Evolutionary conservation across 768 basidiomycete genomes (phyloP).

Genomic region (Tricholomella constricta): DNA sequence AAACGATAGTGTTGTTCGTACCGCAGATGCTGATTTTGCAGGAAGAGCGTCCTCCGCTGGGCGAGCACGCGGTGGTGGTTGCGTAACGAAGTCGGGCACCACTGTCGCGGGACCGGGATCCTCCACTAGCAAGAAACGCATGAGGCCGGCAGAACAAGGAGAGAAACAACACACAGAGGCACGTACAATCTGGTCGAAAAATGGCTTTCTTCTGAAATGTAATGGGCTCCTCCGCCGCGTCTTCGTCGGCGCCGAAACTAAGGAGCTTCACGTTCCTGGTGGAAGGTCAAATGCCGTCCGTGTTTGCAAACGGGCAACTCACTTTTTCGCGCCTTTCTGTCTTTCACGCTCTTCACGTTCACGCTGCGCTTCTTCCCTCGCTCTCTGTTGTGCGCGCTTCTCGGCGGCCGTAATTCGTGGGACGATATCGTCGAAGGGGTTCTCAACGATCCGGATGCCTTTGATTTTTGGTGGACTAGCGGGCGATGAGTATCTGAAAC

Average conservation of each 20-base stretch:
- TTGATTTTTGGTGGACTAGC: constrained; percentile 89
- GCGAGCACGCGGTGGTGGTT: constrained; percentile 18
- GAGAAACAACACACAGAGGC: neutral
- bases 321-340: constrained; percentile 88
- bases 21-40: constrained; percentile 2
- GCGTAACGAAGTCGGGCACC: constrained; percentile 44
- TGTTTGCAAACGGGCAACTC: constrained; percentile 18
- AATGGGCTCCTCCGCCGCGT: constrained; percentile 55
- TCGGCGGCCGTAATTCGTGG: constrained; percentile 97
- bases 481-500: neutral
- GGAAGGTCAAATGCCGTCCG: neutral
- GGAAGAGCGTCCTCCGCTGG: neutral
- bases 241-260: constrained; percentile 83
- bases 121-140: constrained; percentile 34
- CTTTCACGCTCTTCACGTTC: constrained; percentile 78
- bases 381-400: constrained; percentile 79
- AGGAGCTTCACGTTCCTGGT: constrained; percentile 84
- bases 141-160: constrained; percentile 4
- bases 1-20: constrained; percentile 1
- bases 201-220: constrained; percentile 79
- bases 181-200: constrained; percentile 80
- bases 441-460: constrained; percentile 80
- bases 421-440: constrained; percentile 94
- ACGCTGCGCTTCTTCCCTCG: constrained; percentile 70
- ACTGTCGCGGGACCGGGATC: constrained; percentile 29